Evolutionary conservation across 176 grass and related monocot genomes (phyloP).

Genomic region (Olyra latifolia): DNA sequence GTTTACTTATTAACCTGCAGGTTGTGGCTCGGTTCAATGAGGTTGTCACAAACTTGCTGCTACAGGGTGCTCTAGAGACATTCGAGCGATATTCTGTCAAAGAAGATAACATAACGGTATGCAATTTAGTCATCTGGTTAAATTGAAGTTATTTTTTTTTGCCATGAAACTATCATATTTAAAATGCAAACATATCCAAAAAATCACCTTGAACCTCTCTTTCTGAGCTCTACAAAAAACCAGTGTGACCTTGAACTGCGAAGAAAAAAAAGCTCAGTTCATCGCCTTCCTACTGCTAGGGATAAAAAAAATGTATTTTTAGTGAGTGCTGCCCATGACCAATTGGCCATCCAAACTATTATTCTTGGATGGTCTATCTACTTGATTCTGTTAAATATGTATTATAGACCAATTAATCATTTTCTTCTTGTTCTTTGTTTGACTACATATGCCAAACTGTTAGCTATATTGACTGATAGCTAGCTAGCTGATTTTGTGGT

Average conservation of each 20-base stretch:
- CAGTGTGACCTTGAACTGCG: background rate
- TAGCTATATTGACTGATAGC: background rate
- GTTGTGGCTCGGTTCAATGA: constrained; percentile 95
- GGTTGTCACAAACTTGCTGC: constrained; percentile 76
- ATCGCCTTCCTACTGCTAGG: background rate
- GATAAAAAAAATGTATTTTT: background rate
- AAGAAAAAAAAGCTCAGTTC: background rate
- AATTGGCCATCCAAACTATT: background rate
- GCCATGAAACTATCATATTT: background rate
- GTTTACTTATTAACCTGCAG: constrained; percentile 42
- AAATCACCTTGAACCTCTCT: background rate
- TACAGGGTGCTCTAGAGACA: constrained; percentile 85
- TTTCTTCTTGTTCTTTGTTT: background rate
- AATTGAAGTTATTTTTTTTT: background rate
- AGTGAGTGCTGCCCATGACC: background rate
- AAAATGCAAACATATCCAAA: background rate
- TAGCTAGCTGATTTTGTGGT: background rate
- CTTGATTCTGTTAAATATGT: background rate
- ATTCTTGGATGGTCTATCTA: constrained; percentile 9
- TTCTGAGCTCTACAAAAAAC: background rate
- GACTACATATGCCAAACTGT: background rate
- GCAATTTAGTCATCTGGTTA: background rate
- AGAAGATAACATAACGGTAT: constrained; percentile 84
- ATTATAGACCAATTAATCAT: background rate
- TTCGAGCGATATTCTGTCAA: constrained; percentile 76